Percentiles rank a stretch among this genome's conserved stretches.
These are phyloP conservation scores for Lolium rigidum DNA, from an alignment of 176 grass and related monocot species.

Conservation along the genomic window DNA sequence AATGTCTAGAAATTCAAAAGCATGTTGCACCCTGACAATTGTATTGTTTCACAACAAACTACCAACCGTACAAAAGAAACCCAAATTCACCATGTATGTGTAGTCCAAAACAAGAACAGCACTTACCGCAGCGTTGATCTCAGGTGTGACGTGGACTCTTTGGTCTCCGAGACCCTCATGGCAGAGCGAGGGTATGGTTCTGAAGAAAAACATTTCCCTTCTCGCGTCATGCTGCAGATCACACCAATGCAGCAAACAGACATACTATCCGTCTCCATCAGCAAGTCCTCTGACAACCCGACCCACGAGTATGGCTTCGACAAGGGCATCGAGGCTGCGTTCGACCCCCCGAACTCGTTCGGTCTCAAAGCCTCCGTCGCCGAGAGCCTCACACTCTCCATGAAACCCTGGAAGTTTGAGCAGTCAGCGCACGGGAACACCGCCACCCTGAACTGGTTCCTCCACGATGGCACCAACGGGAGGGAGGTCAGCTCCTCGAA, in stretches of 20 bases:
- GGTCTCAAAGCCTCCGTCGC: conserved; percentile 56
- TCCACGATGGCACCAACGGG: conserved; percentile 82
- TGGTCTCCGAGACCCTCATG: conserved; percentile 83
- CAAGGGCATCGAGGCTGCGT: conserved; percentile 69
- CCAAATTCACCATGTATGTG: background rate
- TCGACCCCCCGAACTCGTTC: conserved; percentile 74
- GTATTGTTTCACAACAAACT: background rate
- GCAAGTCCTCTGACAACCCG: conserved; percentile 85
- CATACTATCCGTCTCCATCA: conserved; percentile 68
- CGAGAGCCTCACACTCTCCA: conserved; percentile 67
- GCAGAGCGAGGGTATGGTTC: conserved; percentile 81
- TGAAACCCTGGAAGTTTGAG: conserved; percentile 98
- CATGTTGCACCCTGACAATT: conserved; percentile 22
- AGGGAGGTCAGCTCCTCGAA: conserved; percentile 74
- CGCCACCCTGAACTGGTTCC: conserved; percentile 69
- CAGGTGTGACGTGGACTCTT: conserved; percentile 76
- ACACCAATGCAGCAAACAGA: conserved; percentile 89
- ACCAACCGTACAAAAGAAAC: background rate
- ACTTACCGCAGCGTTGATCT: conserved; percentile 35
- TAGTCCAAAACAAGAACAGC: conserved; percentile 17
- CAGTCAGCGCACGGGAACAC: conserved; percentile 70
- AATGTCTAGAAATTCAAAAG: conserved; percentile 19
- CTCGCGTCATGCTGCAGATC: conserved; percentile 79
- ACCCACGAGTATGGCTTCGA: conserved; percentile 68
- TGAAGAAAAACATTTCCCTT: conserved; percentile 91